A percentile compares a stretch with the other conserved stretches of the same genome.
phyloP scores from a whole-genome alignment of 495 filamentous ascomycete genomes.

The Talaromyces proteolyticus region DNA sequence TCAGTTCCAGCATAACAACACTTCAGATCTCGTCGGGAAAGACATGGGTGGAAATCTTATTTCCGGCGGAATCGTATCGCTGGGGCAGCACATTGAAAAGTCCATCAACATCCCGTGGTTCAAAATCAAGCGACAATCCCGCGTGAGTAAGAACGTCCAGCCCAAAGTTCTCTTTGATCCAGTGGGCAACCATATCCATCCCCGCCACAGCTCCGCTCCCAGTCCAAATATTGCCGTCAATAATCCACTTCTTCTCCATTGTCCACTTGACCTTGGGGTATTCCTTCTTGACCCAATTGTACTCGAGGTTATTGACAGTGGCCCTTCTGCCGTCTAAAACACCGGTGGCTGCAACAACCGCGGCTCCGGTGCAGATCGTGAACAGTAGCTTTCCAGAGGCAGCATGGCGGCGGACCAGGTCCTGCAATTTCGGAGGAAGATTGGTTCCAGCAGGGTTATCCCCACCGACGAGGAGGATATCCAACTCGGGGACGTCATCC shows the following conservation, averaged over 20 bases:
- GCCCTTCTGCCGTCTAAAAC: constrained; percentile 51
- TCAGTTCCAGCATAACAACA: too few relatives aligned
- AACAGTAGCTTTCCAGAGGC: constrained; percentile 27
- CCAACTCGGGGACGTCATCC: constrained; percentile 14
- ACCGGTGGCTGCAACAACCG: constrained; percentile 45
- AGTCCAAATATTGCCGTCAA: constrained; percentile 31
- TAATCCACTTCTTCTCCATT: constrained; percentile 22
- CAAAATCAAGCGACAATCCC: too few relatives aligned
- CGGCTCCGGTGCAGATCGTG: constrained; percentile 56
- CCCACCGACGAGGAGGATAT: constrained; percentile 22
- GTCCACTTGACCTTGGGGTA: constrained; percentile 5
- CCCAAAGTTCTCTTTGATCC: constrained; percentile 23
- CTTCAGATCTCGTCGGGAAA: too few relatives aligned
- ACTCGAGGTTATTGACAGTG: constrained; percentile 35
- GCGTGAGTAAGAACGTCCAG: too few relatives aligned
- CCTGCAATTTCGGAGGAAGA: too few relatives aligned
- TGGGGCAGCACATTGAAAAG: too few relatives aligned
- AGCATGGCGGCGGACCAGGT: not conserved
- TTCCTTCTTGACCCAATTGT: not conserved
- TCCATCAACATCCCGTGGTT: too few relatives aligned
- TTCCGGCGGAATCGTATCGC: too few relatives aligned
- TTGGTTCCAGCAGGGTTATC: constrained; percentile 11
- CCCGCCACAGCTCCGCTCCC: constrained; percentile 24
- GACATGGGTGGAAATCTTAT: too few relatives aligned
- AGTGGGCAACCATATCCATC: constrained; percentile 33